A percentile compares a stretch with the other conserved stretches of the same genome.
phyloP scores from a whole-genome alignment of 805 yeast genomes.

The Candida schatavii region DNA sequence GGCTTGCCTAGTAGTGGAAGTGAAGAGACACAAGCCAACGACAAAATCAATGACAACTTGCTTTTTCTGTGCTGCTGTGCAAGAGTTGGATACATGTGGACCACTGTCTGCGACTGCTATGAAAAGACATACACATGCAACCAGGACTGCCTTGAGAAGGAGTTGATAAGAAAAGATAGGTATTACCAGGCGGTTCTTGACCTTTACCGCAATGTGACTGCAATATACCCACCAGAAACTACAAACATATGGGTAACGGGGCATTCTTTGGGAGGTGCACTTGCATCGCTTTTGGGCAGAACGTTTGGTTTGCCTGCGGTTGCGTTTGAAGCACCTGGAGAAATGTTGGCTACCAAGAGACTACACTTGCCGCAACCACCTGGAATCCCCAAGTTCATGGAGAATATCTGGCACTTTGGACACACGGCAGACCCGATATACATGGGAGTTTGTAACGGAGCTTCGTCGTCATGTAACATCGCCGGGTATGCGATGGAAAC shows the following conservation, averaged over 20 bases:
- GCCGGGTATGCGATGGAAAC: constrained; percentile 98
- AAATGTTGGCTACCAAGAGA: constrained; percentile 74
- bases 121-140: constrained; percentile 81
- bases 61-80: constrained; percentile 96
- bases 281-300: constrained; percentile 77
- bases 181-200: constrained; percentile 80
- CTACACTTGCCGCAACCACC: constrained; percentile 93
- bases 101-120: constrained; percentile 93
- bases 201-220: constrained; percentile 68
- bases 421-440: constrained; percentile 96
- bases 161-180: constrained; percentile 68
- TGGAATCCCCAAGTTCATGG: constrained; percentile 72
- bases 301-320: constrained; percentile 90
- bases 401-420: constrained; percentile 92
- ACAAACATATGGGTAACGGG: constrained; percentile 89
- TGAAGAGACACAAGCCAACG: constrained; percentile 73
- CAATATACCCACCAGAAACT: constrained; percentile 57
- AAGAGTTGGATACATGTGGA: constrained; percentile 85
- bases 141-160: constrained; percentile 79
- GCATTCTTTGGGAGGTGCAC: constrained; percentile 90
- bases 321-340: constrained; percentile 93
- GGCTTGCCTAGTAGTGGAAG: constrained; percentile 47
- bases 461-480: constrained; percentile 79
- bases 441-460: constrained; percentile 96
- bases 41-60: constrained; percentile 82